Base-by-base conservation (phyloP, 1,139 yeast genomes). In the Kodamaea derodonti region DNA sequence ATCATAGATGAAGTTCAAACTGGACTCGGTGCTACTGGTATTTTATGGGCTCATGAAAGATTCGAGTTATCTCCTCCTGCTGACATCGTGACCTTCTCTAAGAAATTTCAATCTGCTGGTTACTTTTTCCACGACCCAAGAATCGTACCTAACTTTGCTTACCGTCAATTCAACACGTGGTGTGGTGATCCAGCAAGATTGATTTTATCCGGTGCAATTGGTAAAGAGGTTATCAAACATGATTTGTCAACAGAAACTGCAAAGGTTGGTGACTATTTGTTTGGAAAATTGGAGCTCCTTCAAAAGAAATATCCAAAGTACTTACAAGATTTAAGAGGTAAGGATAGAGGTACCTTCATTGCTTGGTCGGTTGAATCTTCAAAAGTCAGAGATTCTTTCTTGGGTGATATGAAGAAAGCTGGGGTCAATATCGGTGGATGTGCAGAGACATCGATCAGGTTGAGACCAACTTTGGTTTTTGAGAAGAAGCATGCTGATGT, bases 151-250 rank as follows among this genome's bases (percentile, higher is more conserved):
- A 70, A 76, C 57, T 53, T 67, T 57, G 78, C 94, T 31, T 84
- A 80, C 72, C 80, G 94, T 60, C 92, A 84, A 69, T 84, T 84
- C 72, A 84, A 84, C 77, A 84, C 95, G 41, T 84, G 95, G 95
- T 82, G 90, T 61, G 95, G 95, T 49, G 95, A 84, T 67, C 88
- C 92, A 54, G 79, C 87, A 41, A 78, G 83, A 64, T 76, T 84
- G 53, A 65, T 83, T 48, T 71, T 84, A 53, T 83, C 90, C 36
- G 78, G 80, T 45, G 76, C 84, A 43, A 82, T 84, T 48, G 78
- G 78, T 56, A 62, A 71, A 43, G 88, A 83, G 60, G 63, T 83
- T 35, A 61, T 65, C 39, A 77, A 78, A 53, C 65, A 82, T 58
- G 72, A 79, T 48, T 72, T 84, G 47, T 72, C 75, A 26, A 62